Conservation (phyloP, 163 green algal species). For the Chlorella variabilis region DNA sequence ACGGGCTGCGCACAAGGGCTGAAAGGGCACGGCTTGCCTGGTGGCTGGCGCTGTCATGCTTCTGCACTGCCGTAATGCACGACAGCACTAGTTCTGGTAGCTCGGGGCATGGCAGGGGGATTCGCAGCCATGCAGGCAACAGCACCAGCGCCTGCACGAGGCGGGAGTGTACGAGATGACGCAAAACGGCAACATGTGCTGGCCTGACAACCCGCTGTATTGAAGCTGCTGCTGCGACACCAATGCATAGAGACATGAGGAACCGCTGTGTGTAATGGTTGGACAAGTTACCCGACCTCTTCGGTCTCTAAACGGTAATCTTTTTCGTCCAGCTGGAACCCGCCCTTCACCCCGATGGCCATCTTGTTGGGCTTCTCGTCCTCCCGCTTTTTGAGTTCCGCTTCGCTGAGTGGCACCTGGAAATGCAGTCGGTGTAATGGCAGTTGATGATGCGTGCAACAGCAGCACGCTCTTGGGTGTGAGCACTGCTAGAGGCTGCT, state of each 20-base stretch:
- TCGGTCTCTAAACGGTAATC: conserved; percentile 71
- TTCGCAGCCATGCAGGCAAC: conserved; percentile 53
- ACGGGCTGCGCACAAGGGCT: no score
- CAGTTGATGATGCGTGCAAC: no score
- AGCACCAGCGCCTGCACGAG: conserved; percentile 63
- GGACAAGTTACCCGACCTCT: no score
- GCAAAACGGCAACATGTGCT: no score
- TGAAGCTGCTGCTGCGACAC: no score
- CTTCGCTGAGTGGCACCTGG: conserved; percentile 62
- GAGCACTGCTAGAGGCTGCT: no score
- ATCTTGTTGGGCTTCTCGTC: conserved; percentile 68
- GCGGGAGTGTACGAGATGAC: neutral
- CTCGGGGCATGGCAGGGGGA: conserved; percentile 80
- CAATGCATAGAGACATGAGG: no score
- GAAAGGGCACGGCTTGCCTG: conserved; percentile 24
- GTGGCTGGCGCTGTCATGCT: conserved; percentile 71
- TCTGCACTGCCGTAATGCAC: conserved; percentile 66
- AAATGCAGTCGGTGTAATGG: no score
- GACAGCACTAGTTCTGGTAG: conserved; percentile 86
- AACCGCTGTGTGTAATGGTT: no score
- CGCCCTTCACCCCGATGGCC: conserved; percentile 79
- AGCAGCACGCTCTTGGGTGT: no score
- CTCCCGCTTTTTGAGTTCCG: conserved; percentile 40
- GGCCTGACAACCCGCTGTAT: no score
- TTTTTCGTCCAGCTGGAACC: conserved; percentile 69